These are phyloP conservation scores for Penicillium sp. DNA, from an alignment of 2,329 filamentous ascomycete genomes.

Conservation along the genomic window DNA sequence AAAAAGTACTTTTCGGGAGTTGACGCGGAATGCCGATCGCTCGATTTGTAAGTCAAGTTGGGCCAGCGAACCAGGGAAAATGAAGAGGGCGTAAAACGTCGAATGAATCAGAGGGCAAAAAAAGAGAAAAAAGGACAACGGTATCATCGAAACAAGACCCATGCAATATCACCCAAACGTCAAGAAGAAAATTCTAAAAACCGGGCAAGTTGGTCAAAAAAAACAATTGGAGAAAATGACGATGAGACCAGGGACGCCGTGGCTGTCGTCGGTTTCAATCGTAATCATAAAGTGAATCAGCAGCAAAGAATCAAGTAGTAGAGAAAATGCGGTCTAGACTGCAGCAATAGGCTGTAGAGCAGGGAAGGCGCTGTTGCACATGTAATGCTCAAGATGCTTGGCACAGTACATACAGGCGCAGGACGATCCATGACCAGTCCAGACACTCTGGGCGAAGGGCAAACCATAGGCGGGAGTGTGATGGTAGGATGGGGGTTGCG, in stretches of 20 bases:
- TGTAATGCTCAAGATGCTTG: constrained; percentile 56
- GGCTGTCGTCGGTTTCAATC: constrained; percentile 16
- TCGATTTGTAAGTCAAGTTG: constrained; percentile 29
- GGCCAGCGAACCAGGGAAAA: constrained; percentile 25
- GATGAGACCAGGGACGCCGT: constrained; percentile 6
- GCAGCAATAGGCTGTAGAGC: constrained; percentile 52
- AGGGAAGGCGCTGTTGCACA: constrained; percentile 48
- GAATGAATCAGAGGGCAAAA: constrained; percentile 22
- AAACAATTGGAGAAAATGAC: constrained; percentile 7
- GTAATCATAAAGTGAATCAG: constrained; percentile 13
- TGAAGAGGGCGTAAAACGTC: constrained; percentile 33
- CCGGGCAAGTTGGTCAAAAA: constrained; percentile 17
- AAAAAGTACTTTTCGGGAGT: constrained; percentile 37
- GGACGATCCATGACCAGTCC: constrained; percentile 52
- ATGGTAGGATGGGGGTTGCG: constrained; percentile 52
- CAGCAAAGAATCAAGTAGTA: constrained; percentile 13
- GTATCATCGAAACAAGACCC: constrained; percentile 34
- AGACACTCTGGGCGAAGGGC: constrained; percentile 52
- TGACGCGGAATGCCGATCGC: constrained; percentile 36
- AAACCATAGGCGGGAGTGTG: constrained; percentile 53
- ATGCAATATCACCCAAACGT: constrained; percentile 27
- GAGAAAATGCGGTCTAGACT: constrained; percentile 30
- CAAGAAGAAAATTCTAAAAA: constrained; percentile 29
- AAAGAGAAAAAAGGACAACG: constrained; percentile 28
- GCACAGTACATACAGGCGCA: constrained; percentile 55